A percentile compares a stretch with the other conserved stretches of the same genome.
Conservation (phyloP, 352 stramenopile genomes). For the Globisporangium rhizosaccharum region DNA sequence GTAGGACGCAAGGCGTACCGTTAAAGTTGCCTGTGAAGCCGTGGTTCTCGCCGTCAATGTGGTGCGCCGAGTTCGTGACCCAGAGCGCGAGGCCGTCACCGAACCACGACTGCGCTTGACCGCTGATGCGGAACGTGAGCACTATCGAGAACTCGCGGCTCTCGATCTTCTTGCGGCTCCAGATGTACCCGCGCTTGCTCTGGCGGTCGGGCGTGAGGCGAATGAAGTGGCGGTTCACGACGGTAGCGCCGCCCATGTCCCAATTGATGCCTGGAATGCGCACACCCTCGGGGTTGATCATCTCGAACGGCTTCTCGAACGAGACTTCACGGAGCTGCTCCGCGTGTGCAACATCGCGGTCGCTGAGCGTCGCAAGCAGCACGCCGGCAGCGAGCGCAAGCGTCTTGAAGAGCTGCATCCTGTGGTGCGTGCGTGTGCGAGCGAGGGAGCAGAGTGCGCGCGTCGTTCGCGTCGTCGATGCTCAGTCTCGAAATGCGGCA, state of each 20-base stretch:
- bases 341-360: conserved; percentile 16
- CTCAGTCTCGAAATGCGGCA: conserved; percentile 1
- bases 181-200: conserved; percentile 71
- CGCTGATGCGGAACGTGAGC: conserved; percentile 82
- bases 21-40: conserved; percentile 73
- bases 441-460: neutral
- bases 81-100: conserved; percentile 78
- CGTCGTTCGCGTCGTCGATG: neutral
- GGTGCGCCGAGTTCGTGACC: conserved; percentile 52
- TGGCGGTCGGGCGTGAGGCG: conserved; percentile 77
- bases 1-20: conserved; percentile 5
- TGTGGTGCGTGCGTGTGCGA: neutral
- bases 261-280: conserved; percentile 56
- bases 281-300: conserved; percentile 51
- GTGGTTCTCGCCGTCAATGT: conserved; percentile 69
- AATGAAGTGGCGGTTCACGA: conserved; percentile 78
- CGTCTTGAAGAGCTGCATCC: conserved; percentile 14
- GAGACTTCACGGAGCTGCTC: conserved; percentile 48
- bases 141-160: conserved; percentile 66
- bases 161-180: conserved; percentile 60
- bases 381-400: conserved; percentile 20
- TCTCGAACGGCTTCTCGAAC: conserved; percentile 80
- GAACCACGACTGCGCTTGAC: conserved; percentile 68
- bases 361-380: conserved; percentile 26
- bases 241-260: conserved; percentile 48